phyloP scores from a whole-genome alignment of 2,329 filamentous ascomycete species.

The Phyllosticta citribraziliensis region DNA sequence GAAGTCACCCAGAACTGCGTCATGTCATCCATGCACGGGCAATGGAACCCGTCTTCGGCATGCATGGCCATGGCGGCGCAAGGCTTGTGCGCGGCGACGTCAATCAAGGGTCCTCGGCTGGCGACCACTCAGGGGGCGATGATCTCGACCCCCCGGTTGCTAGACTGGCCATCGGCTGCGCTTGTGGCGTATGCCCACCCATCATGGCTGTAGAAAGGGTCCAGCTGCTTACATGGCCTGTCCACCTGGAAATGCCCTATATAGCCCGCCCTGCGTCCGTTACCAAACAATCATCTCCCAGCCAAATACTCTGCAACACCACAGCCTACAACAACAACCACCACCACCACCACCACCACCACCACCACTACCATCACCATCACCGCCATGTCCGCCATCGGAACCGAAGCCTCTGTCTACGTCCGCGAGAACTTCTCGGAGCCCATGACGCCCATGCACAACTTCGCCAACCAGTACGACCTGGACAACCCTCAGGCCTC shows the following conservation, averaged over 20 bases:
- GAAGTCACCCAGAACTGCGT: background rate
- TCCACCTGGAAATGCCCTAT: constrained; percentile 42
- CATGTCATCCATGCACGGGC: background rate
- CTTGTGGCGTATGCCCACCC: too few species aligned
- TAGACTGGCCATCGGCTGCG: too few species aligned
- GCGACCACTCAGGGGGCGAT: too few species aligned
- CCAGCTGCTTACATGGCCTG: background rate
- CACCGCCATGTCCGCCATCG: constrained; percentile 15
- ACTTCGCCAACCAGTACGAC: constrained; percentile 36
- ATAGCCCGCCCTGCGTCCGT: background rate
- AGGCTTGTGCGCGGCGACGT: too few species aligned
- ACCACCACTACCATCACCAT: constrained; percentile 12
- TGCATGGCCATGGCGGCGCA: too few species aligned
- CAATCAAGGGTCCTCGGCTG: too few species aligned
- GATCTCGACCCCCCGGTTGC: too few species aligned
- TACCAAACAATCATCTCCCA: background rate
- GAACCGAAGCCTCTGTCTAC: constrained; percentile 21
- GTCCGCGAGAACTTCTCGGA: constrained; percentile 30
- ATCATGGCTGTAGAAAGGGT: too few species aligned
- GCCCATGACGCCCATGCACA: constrained; percentile 32
- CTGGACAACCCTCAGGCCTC: constrained; percentile 28
- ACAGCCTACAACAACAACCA: background rate
- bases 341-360: background rate
- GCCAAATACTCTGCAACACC: background rate
- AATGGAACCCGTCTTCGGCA: too few species aligned